Percentiles rank a stretch among this genome's conserved stretches.
phyloP scores from a whole-genome alignment of 192 early-diverging fungal species.

The Entomortierella chlamydospora region DNA sequence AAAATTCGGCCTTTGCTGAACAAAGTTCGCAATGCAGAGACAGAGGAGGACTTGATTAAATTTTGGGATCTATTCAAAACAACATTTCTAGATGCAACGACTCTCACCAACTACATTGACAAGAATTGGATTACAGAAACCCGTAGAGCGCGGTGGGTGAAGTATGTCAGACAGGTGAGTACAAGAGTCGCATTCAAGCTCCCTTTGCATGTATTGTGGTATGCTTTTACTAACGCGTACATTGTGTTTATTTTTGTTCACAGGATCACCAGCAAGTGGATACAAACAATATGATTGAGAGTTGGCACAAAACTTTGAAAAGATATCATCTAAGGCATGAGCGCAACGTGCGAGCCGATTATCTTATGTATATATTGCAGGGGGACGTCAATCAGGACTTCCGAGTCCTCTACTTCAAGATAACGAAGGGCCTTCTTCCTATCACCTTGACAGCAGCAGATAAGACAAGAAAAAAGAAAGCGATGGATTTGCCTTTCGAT shows the following conservation, averaged over 20 bases:
- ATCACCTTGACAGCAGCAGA: not conserved
- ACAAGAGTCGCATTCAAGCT: too few relatives aligned
- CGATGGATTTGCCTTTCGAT: conserved; percentile 1
- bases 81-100: too few relatives aligned
- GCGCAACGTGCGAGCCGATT: conserved; percentile 6
- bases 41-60: too few relatives aligned
- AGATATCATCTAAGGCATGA: not conserved
- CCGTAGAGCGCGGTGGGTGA: too few relatives aligned
- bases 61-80: too few relatives aligned
- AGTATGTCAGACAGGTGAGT: too few relatives aligned
- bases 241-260: not conserved
- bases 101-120: too few relatives aligned
- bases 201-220: too few relatives aligned
- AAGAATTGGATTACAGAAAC: too few relatives aligned
- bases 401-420: conserved; percentile 6
- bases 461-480: conserved; percentile 1
- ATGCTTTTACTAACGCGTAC: too few relatives aligned
- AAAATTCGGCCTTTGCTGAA: too few relatives aligned
- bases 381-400: not conserved
- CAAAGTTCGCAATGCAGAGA: too few relatives aligned
- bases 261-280: conserved; percentile 5
- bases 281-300: conserved; percentile 16
- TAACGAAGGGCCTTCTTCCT: not conserved
- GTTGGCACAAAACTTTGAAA: conserved; percentile 19
- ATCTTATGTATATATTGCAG: conserved; percentile 1